A percentile compares a stretch with the other conserved stretches of the same genome.
Conservation (phyloP, 768 basidiomycete genomes). For the Tephrocybe sp. region DNA sequence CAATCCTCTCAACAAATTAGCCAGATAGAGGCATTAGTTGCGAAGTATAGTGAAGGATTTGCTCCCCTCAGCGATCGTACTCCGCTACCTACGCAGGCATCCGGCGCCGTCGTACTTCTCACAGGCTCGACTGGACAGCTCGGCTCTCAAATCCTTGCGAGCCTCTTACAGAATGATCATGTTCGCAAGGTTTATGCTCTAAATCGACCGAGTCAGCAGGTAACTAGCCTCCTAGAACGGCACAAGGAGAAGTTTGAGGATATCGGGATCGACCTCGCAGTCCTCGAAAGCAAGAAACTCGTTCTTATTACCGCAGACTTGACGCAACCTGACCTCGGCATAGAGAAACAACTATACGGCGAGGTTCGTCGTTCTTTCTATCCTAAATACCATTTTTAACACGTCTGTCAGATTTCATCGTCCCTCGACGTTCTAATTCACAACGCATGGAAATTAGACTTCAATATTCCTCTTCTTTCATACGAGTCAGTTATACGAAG, state of each 20-base stretch:
- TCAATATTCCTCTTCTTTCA: not conserved
- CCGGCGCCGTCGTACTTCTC: conserved; percentile 4
- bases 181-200: conserved; percentile 13
- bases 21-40: conserved; percentile 31
- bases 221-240: not conserved
- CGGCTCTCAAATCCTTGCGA: conserved; percentile 14
- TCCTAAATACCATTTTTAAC: not conserved
- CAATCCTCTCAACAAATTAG: not conserved
- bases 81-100: not conserved
- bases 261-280: not conserved
- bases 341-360: not conserved
- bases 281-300: not conserved
- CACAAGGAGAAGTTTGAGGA: not conserved
- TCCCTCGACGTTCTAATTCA: not conserved
- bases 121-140: conserved; percentile 19
- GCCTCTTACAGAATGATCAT: conserved; percentile 7
- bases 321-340: not conserved
- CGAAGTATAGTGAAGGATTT: conserved; percentile 30
- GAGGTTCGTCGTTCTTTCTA: not conserved
- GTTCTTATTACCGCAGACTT: not conserved
- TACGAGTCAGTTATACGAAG: not conserved
- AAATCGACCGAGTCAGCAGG: conserved; percentile 9
- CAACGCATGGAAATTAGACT: not conserved
- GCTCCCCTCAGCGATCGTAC: not conserved
- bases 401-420: not conserved